Conservation (phyloP, 2,329 filamentous ascomycete species). For the Clarireedia homoeocarpa region DNA sequence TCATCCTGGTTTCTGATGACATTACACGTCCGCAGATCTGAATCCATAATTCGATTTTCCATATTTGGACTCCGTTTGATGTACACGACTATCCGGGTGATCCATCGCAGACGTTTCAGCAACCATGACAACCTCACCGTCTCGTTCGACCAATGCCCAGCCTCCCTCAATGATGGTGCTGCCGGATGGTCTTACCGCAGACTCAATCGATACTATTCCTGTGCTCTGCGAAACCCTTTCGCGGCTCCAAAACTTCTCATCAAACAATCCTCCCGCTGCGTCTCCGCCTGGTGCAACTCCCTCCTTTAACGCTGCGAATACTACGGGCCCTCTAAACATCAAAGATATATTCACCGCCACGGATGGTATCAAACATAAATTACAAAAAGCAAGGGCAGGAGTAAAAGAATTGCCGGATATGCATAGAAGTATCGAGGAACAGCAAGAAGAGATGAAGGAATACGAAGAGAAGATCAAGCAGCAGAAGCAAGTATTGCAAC, state of each 20-base stretch:
- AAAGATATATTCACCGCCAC: slow-evolving; percentile 77
- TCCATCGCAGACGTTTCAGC: background rate
- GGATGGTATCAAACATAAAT: slow-evolving; percentile 71
- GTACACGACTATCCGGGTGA: slow-evolving; percentile 4
- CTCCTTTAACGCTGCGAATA: slow-evolving; percentile 31
- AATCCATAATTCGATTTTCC: slow-evolving; percentile 1
- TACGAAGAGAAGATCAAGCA: slow-evolving; percentile 55
- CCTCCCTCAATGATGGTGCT: slow-evolving; percentile 28
- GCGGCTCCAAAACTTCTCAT: slow-evolving; percentile 52
- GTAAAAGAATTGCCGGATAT: slow-evolving; percentile 64
- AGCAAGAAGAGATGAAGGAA: slow-evolving; percentile 60
- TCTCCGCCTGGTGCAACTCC: slow-evolving; percentile 25
- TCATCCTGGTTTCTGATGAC: slow-evolving; percentile 9
- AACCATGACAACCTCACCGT: slow-evolving; percentile 18
- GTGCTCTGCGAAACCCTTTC: slow-evolving; percentile 71
- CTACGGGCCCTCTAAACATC: slow-evolving; percentile 27
- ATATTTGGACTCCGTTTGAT: background rate
- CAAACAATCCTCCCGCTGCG: slow-evolving; percentile 28
- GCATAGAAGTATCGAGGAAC: slow-evolving; percentile 55
- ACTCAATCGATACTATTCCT: slow-evolving; percentile 79
- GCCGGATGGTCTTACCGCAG: slow-evolving; percentile 63
- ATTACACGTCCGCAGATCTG: background rate
- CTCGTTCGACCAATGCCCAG: slow-evolving; percentile 24
- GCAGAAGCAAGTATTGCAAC: slow-evolving; percentile 52
- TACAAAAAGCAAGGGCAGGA: slow-evolving; percentile 67